Conservation (phyloP, 2,329 filamentous ascomycete genomes). For the Colletotrichum paranaense region DNA sequence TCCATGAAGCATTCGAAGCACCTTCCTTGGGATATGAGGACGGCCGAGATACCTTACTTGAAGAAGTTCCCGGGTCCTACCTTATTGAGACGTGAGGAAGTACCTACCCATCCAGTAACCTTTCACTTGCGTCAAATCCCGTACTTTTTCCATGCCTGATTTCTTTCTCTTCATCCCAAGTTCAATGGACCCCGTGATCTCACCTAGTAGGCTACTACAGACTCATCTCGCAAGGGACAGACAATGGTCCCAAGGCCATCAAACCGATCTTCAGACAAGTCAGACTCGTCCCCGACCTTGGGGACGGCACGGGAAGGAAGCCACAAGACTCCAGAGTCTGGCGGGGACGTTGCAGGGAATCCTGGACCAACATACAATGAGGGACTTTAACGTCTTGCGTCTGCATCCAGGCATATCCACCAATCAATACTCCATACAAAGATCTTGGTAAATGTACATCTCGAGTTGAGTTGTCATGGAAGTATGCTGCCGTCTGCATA, state of each 20-base stretch:
- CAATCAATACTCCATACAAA: not conserved
- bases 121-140: no score
- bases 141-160: no score
- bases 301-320: slow-evolving; percentile 30
- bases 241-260: not conserved
- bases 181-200: no score
- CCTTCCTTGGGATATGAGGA: not conserved
- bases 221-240: not conserved
- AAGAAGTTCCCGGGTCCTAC: no score
- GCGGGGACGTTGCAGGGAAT: slow-evolving; percentile 16
- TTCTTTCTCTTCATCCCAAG: no score
- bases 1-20: not conserved
- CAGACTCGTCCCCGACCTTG: not conserved
- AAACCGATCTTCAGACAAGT: not conserved
- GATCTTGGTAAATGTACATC: no score
- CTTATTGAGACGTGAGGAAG: no score
- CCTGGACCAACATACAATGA: slow-evolving; percentile 9
- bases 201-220: no score
- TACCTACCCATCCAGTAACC: no score
- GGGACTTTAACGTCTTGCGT: not conserved
- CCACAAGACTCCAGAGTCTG: not conserved
- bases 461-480: not conserved
- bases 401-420: no score
- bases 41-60: not conserved
- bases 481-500: not conserved